A percentile compares a stretch with the other conserved stretches of the same genome.
phyloP scores from a whole-genome alignment of 108 stramenopile genomes.

The Seminavis robusta region DNA sequence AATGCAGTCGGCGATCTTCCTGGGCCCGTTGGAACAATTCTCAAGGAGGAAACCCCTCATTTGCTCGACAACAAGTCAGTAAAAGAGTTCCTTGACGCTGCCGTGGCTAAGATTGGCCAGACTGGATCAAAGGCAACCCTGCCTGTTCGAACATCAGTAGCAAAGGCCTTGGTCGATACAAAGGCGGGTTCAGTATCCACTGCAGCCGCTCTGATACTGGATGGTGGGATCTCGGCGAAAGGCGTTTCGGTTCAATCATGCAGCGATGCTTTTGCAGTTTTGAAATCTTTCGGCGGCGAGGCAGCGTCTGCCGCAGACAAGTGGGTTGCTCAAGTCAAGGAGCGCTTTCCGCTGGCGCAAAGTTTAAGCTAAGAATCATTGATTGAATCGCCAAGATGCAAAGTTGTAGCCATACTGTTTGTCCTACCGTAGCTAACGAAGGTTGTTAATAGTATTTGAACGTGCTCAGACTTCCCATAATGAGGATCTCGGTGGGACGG shows the following conservation, averaged over 20 bases:
- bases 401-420: not conserved
- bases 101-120: constrained; percentile 29
- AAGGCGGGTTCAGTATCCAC: constrained; percentile 31
- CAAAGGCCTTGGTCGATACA: constrained; percentile 52
- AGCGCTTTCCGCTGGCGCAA: constrained; percentile 23
- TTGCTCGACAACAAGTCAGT: constrained; percentile 43
- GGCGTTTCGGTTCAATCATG: constrained; percentile 49
- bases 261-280: constrained; percentile 30
- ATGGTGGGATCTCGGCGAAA: constrained; percentile 45
- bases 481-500: too few relatives aligned
- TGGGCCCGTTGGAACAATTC: constrained; percentile 34
- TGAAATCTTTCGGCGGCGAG: constrained; percentile 42
- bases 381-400: too few relatives aligned
- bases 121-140: constrained; percentile 30
- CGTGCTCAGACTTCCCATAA: not conserved
- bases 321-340: constrained; percentile 32
- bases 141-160: constrained; percentile 50
- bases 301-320: constrained; percentile 8
- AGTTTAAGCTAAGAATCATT: constrained; percentile 25
- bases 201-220: constrained; percentile 40
- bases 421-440: not conserved
- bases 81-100: constrained; percentile 41
- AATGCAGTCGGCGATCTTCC: constrained; percentile 17
- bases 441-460: not conserved
- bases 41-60: constrained; percentile 42